Evolutionary conservation across 345 rosid species (phyloP).

Genomic region (Citrus sp.): DNA sequence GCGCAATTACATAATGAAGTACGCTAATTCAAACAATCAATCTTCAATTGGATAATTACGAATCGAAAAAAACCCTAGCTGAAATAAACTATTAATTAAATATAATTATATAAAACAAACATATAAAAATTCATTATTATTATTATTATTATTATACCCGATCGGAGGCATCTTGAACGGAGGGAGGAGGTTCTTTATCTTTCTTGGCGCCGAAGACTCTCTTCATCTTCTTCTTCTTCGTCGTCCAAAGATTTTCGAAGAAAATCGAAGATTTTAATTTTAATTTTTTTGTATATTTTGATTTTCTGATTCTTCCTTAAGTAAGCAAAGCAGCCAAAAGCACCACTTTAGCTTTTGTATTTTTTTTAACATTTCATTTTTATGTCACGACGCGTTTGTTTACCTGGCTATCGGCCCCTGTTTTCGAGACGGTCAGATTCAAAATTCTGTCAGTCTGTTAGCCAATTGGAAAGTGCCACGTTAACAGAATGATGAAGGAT

Average conservation of each 20-base stretch:
- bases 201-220: slow-evolving; percentile 88
- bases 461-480: too few species aligned
- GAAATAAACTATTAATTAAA: background rate
- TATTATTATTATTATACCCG: slow-evolving; percentile 36
- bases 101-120: background rate
- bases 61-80: background rate
- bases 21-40: background rate
- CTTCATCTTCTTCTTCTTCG: slow-evolving; percentile 50
- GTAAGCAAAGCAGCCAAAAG: background rate
- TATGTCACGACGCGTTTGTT: background rate
- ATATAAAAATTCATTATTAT: too few species aligned
- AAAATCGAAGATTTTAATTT: background rate
- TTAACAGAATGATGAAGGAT: too few species aligned
- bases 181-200: slow-evolving; percentile 91
- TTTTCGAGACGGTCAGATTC: background rate
- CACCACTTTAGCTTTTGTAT: background rate
- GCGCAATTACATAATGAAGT: background rate
- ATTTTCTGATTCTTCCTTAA: background rate
- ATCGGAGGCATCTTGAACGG: slow-evolving; percentile 79
- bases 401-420: background rate
- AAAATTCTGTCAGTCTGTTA: too few species aligned
- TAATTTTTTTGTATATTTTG: background rate
- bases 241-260: background rate
- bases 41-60: background rate
- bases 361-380: too few species aligned